Conservation (phyloP, 2,329 filamentous ascomycete genomes). For the Purpureocillium lavendulum region DNA sequence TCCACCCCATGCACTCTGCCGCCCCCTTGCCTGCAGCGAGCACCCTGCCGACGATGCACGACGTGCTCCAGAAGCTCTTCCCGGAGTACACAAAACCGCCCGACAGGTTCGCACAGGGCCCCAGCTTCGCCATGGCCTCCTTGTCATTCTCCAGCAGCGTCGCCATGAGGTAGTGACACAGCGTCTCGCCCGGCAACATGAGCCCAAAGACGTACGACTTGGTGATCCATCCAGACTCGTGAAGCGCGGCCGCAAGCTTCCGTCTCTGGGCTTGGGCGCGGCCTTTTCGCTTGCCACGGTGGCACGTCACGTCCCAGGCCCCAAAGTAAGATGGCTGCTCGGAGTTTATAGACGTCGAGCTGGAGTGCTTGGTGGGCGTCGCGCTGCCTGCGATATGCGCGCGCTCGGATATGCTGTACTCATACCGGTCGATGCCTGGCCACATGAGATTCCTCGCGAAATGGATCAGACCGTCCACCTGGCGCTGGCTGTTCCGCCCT, state of each 20-base stretch:
- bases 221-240: constrained; percentile 57
- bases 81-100: constrained; percentile 55
- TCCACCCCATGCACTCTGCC: constrained; percentile 60
- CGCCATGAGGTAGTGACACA: constrained; percentile 58
- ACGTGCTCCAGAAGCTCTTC: constrained; percentile 63
- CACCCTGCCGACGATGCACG: constrained; percentile 56
- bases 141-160: constrained; percentile 57
- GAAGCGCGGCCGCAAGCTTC: constrained; percentile 48
- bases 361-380: constrained; percentile 25
- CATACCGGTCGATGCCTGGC: constrained; percentile 50
- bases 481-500: constrained; percentile 47
- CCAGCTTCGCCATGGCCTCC: constrained; percentile 49
- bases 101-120: constrained; percentile 53
- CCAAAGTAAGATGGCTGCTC: constrained; percentile 40
- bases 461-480: constrained; percentile 53
- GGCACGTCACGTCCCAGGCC: constrained; percentile 25
- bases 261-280: constrained; percentile 34
- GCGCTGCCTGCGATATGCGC: constrained; percentile 30
- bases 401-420: constrained; percentile 38
- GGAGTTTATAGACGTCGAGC: constrained; percentile 23
- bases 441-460: constrained; percentile 56
- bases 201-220: constrained; percentile 60
- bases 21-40: constrained; percentile 54
- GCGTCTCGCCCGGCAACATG: constrained; percentile 54
- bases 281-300: constrained; percentile 18